phyloP scores from a whole-genome alignment of 2,329 filamentous ascomycete species.

The Xylaria sp. region DNA sequence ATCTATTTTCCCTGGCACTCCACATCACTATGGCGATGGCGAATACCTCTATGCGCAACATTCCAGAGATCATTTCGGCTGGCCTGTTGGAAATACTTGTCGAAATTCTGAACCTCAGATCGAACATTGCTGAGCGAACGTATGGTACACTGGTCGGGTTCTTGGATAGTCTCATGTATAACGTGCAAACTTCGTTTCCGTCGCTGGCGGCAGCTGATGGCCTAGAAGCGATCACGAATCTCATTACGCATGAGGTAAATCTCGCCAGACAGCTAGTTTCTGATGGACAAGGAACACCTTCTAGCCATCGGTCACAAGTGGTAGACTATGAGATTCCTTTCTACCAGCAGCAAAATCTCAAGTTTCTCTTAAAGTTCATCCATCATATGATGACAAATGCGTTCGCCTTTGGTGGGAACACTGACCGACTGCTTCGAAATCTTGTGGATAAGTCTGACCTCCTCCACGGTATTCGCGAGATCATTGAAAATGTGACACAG shows the following conservation, averaged over 20 bases:
- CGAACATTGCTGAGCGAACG: conserved; percentile 81
- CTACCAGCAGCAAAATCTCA: conserved; percentile 90
- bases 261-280: conserved; percentile 74
- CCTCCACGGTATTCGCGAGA: conserved; percentile 78
- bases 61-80: conserved; percentile 82
- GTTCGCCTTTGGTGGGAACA: conserved; percentile 76
- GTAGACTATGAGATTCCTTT: conserved; percentile 96
- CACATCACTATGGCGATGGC: conserved; percentile 79
- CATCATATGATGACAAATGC: conserved; percentile 92
- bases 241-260: conserved; percentile 82
- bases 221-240: conserved; percentile 87
- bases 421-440: conserved; percentile 89
- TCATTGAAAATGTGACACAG: conserved; percentile 80
- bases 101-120: conserved; percentile 86
- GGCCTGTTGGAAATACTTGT: conserved; percentile 91
- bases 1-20: conserved; percentile 86
- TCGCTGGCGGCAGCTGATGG: conserved; percentile 84
- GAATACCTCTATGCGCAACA: conserved; percentile 50
- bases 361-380: conserved; percentile 94
- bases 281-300: conserved; percentile 74
- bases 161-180: conserved; percentile 87
- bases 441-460: conserved; percentile 92
- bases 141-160: conserved; percentile 88
- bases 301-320: conserved; percentile 77
- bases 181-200: conserved; percentile 84